Evolutionary conservation across 768 basidiomycete genomes (phyloP).

Genomic region (Mycena vitilis): DNA sequence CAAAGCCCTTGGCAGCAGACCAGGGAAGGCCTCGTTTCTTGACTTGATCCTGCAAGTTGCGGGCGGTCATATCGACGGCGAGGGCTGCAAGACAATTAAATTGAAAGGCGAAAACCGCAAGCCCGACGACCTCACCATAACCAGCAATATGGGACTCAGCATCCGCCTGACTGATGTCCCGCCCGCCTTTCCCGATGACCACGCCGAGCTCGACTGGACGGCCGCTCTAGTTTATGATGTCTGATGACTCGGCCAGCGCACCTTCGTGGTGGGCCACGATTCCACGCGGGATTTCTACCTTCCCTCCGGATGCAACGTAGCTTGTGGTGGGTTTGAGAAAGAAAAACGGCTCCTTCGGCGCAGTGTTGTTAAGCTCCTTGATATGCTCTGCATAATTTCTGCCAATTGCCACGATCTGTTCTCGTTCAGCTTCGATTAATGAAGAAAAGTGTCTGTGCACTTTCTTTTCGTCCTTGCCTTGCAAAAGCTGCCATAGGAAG

Average conservation of each 20-base stretch:
- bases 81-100: constrained; percentile 64
- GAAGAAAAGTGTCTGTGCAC: background rate
- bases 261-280: constrained; percentile 93
- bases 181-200: constrained; percentile 90
- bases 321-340: constrained; percentile 97
- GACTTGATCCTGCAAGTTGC: constrained; percentile 93
- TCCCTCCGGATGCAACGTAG: constrained; percentile 82
- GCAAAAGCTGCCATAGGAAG: constrained; percentile 26
- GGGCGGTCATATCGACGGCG: constrained; percentile 95
- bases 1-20: constrained; percentile 97
- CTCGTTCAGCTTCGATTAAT: constrained; percentile 15
- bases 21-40: constrained; percentile 97
- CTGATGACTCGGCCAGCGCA: constrained; percentile 39
- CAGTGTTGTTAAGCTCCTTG: constrained; percentile 89
- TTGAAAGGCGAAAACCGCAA: background rate
- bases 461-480: constrained; percentile 33
- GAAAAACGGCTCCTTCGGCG: constrained; percentile 97
- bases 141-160: constrained; percentile 89
- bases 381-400: constrained; percentile 93
- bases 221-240: constrained; percentile 12
- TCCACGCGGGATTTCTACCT: constrained; percentile 88
- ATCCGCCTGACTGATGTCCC: constrained; percentile 79
- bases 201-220: constrained; percentile 93
- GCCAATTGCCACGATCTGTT: constrained; percentile 93
- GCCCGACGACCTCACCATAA: constrained; percentile 72